phyloP scores from a whole-genome alignment of 164 flowering plant genomes.

The Vitis labrusca region DNA sequence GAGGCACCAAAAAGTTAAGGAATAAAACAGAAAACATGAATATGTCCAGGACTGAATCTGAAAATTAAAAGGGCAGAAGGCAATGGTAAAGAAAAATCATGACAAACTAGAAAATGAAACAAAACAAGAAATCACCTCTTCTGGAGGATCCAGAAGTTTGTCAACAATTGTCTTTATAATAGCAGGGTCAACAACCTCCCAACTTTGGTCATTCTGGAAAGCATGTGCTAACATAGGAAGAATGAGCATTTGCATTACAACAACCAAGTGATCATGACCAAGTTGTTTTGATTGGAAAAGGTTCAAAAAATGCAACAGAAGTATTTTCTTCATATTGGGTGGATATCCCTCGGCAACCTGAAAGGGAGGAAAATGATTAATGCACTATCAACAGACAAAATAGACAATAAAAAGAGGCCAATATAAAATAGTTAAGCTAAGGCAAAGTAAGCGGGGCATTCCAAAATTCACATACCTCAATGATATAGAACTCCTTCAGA shows the following conservation, averaged over 20 bases:
- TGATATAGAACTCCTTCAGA: conserved; percentile 93
- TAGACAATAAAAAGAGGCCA: background rate
- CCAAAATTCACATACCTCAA: conserved; percentile 64
- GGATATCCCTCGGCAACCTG: conserved; percentile 98
- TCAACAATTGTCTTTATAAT: conserved; percentile 92
- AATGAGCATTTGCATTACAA: conserved; percentile 97
- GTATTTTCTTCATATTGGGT: conserved; percentile 78
- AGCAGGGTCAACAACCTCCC: conserved; percentile 91
- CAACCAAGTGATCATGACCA: conserved; percentile 88
- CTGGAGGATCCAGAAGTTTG: conserved; percentile 98
- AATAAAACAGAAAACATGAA: background rate
- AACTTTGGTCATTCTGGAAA: conserved; percentile 86
- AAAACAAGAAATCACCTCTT: conserved; percentile 61
- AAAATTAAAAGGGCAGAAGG: background rate
- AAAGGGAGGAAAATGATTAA: conserved; percentile 3
- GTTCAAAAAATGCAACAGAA: conserved; percentile 75
- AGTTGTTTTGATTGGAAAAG: conserved; percentile 91
- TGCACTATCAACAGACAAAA: background rate
- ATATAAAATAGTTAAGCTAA: background rate
- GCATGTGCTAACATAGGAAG: conserved; percentile 98
- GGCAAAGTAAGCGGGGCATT: background rate
- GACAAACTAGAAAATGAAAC: background rate
- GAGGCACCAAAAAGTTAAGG: background rate
- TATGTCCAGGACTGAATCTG: too few species aligned
- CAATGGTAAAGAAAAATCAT: background rate